Conservation (phyloP, 805 yeast genomes). For the Yamadazyma insecticola region DNA sequence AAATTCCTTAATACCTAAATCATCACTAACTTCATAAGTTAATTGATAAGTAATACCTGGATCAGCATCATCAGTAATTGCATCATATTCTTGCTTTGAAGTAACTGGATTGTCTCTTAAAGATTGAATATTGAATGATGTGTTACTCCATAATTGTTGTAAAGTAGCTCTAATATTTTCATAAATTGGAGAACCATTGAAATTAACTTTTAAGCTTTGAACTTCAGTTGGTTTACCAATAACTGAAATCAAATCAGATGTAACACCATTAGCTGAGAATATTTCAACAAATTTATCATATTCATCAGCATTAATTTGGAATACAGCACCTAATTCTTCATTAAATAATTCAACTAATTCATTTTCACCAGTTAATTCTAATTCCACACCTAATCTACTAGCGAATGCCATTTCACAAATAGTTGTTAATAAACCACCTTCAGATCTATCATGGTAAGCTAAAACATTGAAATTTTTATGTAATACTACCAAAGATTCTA, state of each 20-base stretch:
- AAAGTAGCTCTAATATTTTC: slow-evolving; percentile 59
- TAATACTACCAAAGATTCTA: slow-evolving; percentile 63
- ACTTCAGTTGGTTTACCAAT: slow-evolving; percentile 68
- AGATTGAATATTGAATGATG: slow-evolving; percentile 86
- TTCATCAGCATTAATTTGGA: slow-evolving; percentile 67
- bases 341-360: slow-evolving; percentile 62
- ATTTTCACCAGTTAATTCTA: slow-evolving; percentile 36
- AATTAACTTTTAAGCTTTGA: slow-evolving; percentile 47
- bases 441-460: slow-evolving; percentile 94
- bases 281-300: slow-evolving; percentile 50
- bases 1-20: slow-evolving; percentile 30
- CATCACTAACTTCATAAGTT: slow-evolving; percentile 59
- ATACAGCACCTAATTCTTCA: slow-evolving; percentile 94
- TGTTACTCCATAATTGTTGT: slow-evolving; percentile 81
- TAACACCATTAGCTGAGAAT: slow-evolving; percentile 56
- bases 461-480: slow-evolving; percentile 65
- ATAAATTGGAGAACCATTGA: slow-evolving; percentile 45
- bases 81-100: slow-evolving; percentile 79
- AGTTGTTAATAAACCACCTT: slow-evolving; percentile 90
- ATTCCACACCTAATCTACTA: slow-evolving; percentile 76
- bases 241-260: slow-evolving; percentile 46
- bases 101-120: slow-evolving; percentile 91
- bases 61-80: slow-evolving; percentile 73
- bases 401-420: slow-evolving; percentile 96
- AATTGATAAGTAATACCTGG: slow-evolving; percentile 87